phyloP scores from a whole-genome alignment of 225 moss, liverwort and hornwort genomes.

The Pseudoscleropodium purum region DNA sequence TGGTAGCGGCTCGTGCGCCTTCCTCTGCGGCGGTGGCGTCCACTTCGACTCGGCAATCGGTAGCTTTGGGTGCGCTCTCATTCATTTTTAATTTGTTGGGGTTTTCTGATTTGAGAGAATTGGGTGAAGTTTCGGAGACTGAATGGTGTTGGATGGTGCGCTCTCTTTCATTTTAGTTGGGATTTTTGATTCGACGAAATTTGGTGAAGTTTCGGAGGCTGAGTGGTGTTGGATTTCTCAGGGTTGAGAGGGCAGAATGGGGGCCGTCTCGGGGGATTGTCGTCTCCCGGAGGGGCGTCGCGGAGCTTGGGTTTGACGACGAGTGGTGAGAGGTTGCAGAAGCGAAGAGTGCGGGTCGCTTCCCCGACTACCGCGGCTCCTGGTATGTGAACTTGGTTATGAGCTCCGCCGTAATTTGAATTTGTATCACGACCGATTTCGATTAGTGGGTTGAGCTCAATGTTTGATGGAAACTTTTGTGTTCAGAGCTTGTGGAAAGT shows the following conservation, averaged over 20 bases:
- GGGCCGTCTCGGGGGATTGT: background rate
- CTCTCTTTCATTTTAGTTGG: background rate
- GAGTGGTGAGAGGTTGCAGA: background rate
- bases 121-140: background rate
- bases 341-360: background rate
- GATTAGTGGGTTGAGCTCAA: background rate
- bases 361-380: conserved; percentile 28
- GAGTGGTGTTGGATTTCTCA: background rate
- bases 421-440: background rate
- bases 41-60: conserved; percentile 7
- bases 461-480: background rate
- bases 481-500: conserved; percentile 38
- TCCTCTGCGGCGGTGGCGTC: conserved; percentile 14
- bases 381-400: background rate
- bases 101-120: background rate
- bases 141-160: background rate
- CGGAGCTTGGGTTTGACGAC: conserved; percentile 1
- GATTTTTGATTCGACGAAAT: background rate
- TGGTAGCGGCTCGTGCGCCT: background rate
- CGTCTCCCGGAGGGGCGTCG: background rate
- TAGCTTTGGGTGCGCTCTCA: background rate
- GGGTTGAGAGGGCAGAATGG: conserved; percentile 9
- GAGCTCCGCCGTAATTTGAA: background rate
- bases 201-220: background rate
- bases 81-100: background rate